Percentiles rank a stretch among this genome's conserved stretches.
These are phyloP conservation scores for Aspergillus haitiensis DNA, from an alignment of 495 filamentous ascomycete species.

Conservation along the genomic window DNA sequence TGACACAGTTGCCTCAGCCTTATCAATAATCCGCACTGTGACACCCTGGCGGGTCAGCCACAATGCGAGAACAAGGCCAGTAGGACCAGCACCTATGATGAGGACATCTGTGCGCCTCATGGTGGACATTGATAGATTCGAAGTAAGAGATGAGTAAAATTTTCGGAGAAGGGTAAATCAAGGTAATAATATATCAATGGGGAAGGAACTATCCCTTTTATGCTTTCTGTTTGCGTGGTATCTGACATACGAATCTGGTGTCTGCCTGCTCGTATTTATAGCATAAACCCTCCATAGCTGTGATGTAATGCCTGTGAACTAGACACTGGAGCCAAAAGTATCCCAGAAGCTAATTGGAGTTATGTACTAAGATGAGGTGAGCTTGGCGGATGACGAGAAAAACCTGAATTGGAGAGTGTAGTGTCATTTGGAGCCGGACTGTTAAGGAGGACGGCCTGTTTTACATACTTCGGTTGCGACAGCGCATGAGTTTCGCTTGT, in stretches of 20 bases:
- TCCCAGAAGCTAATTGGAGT: background rate
- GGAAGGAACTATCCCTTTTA: too few species aligned
- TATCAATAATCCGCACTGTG: slow-evolving; percentile 39
- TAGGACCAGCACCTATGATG: slow-evolving; percentile 44
- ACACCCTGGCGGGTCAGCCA: slow-evolving; percentile 40
- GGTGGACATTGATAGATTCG: background rate
- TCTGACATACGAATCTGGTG: background rate
- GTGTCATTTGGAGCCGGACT: background rate
- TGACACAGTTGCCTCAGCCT: slow-evolving; percentile 26
- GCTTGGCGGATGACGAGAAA: too few species aligned
- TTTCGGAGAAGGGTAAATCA: too few species aligned
- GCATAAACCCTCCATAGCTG: slow-evolving; percentile 2
- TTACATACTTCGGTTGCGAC: background rate
- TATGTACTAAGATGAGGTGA: background rate
- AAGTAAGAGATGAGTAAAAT: too few species aligned
- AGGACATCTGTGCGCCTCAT: slow-evolving; percentile 37
- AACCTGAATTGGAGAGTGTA: too few species aligned
- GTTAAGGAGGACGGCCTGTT: background rate
- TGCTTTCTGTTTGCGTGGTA: too few species aligned
- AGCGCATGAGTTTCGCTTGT: background rate
- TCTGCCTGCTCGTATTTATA: slow-evolving; percentile 14
- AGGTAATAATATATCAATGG: too few species aligned
- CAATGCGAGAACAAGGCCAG: slow-evolving; percentile 43
- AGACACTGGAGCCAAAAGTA: too few species aligned
- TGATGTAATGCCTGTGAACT: background rate